These are phyloP conservation scores for Nephelium lappaceum DNA, from an alignment of 345 rosid genomes.

Conservation along the genomic window DNA sequence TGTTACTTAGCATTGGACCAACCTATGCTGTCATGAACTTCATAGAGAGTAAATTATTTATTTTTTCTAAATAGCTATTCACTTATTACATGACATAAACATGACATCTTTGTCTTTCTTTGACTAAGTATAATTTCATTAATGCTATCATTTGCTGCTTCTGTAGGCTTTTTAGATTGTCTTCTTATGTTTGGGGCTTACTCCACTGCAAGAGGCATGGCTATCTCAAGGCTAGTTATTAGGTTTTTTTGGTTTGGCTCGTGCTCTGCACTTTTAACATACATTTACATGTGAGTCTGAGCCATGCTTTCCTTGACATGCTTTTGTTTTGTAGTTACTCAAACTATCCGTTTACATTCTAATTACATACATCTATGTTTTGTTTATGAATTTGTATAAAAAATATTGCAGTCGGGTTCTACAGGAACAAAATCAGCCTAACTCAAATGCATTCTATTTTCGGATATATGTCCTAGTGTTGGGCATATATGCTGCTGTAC, in stretches of 20 bases:
- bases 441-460: constrained; percentile 69
- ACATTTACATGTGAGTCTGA: constrained; percentile 74
- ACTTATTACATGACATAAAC: constrained; percentile 8
- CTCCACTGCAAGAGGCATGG: constrained; percentile 93
- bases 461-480: constrained; percentile 82
- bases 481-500: constrained; percentile 86
- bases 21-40: constrained; percentile 89
- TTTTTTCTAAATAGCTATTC: constrained; percentile 17
- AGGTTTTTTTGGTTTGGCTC: constrained; percentile 85
- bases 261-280: constrained; percentile 69
- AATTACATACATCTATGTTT: neutral
- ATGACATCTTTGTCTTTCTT: neutral
- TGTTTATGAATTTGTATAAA: neutral
- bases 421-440: constrained; percentile 61
- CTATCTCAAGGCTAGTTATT: constrained; percentile 89
- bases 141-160: constrained; percentile 24
- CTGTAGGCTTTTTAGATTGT: constrained; percentile 80
- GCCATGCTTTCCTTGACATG: constrained; percentile 1
- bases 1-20: constrained; percentile 84
- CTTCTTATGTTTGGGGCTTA: constrained; percentile 95
- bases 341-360: neutral
- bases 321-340: constrained; percentile 3
- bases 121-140: neutral
- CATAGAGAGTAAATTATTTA: constrained; percentile 60
- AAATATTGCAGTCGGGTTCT: constrained; percentile 71